These are phyloP conservation scores for Paulownia fortunei DNA, from an alignment of 257 asterid genomes.

Conservation along the genomic window DNA sequence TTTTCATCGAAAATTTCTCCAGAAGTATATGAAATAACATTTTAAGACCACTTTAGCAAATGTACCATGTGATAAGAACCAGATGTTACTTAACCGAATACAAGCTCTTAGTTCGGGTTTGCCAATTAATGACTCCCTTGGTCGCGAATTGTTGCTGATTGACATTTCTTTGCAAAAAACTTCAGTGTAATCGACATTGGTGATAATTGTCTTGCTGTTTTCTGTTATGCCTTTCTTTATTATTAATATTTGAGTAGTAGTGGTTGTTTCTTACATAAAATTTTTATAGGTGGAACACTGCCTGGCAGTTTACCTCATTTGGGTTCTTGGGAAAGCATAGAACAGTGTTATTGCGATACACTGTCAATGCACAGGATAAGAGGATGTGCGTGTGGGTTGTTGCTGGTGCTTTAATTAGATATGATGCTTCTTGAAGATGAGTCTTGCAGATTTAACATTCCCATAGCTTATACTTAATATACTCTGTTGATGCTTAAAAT, in stretches of 20 bases:
- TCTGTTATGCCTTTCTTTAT: not conserved
- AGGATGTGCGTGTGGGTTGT: not conserved
- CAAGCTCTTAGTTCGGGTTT: not conserved
- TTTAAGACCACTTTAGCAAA: not conserved
- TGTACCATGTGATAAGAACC: not conserved
- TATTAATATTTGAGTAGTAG: not conserved
- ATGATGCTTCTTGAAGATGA: not conserved
- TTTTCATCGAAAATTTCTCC: slow-evolving; percentile 81
- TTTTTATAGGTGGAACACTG: not conserved
- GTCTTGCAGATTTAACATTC: not conserved
- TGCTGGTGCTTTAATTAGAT: not conserved
- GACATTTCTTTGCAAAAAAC: not conserved
- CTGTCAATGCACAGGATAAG: not conserved
- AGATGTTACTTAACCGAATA: not conserved
- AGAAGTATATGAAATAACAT: slow-evolving; percentile 69
- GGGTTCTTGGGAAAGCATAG: not conserved
- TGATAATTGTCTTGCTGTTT: not conserved
- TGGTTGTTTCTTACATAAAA: not conserved
- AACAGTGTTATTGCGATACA: not conserved
- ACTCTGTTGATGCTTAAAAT: too few species aligned
- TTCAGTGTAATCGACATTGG: not conserved
- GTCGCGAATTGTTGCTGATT: not conserved
- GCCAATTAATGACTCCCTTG: not conserved
- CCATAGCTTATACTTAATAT: too few species aligned
- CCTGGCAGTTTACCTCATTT: not conserved